These are phyloP conservation scores for Thelonectria olida DNA, from an alignment of 2,329 filamentous ascomycete genomes.

Conservation along the genomic window DNA sequence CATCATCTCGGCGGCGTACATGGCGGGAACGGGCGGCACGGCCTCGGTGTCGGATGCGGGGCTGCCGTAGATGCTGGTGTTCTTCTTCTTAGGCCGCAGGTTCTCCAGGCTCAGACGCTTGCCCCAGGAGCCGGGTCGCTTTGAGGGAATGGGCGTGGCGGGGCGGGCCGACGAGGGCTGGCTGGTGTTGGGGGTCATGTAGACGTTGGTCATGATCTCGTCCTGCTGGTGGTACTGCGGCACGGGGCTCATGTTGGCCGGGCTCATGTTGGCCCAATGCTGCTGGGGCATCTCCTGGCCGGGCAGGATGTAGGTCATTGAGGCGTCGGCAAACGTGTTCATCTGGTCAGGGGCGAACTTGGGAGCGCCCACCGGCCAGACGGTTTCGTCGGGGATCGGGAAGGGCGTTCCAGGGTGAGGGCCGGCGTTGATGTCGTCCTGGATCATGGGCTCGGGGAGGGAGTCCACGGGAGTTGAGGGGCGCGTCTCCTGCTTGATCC, in stretches of 20 bases:
- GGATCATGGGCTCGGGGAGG: conserved; percentile 44
- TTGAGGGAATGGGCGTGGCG: conserved; percentile 50
- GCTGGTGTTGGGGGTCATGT: conserved; percentile 33
- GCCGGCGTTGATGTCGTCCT: conserved; percentile 45
- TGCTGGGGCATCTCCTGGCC: conserved; percentile 41
- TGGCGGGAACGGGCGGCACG: conserved; percentile 40
- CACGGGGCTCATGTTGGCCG: conserved; percentile 32
- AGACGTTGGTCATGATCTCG: conserved; percentile 39
- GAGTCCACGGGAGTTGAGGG: conserved; percentile 47
- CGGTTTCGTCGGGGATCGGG: conserved; percentile 49
- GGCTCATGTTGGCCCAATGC: conserved; percentile 37
- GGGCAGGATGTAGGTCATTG: conserved; percentile 44
- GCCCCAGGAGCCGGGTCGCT: conserved; percentile 51
- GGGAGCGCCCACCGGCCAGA: conserved; percentile 50
- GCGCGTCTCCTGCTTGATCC: conserved; percentile 47
- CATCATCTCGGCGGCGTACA: conserved; percentile 40
- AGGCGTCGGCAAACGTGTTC: conserved; percentile 43
- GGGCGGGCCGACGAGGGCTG: conserved; percentile 44
- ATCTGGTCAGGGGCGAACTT: conserved; percentile 52
- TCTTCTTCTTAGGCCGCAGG: conserved; percentile 49
- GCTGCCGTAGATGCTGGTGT: conserved; percentile 43
- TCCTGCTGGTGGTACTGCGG: conserved; percentile 46
- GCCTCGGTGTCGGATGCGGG: conserved; percentile 39
- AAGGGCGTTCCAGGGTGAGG: conserved; percentile 54
- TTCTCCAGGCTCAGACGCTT: conserved; percentile 50